Conservation (phyloP, 768 basidiomycete genomes). For the Tricholoma bakamatsutake region DNA sequence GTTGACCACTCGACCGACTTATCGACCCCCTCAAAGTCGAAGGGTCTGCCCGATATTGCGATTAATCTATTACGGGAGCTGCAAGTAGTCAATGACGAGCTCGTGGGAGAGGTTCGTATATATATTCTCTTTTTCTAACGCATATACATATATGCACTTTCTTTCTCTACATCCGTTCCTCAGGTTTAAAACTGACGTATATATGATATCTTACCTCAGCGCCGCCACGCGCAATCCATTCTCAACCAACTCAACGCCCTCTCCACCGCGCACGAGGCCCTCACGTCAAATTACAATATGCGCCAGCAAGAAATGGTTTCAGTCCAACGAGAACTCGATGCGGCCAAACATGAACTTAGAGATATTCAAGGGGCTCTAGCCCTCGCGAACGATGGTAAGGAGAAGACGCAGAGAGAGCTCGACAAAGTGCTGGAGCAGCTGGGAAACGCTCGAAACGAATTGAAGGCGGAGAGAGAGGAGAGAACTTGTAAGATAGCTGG, state of each 20-base stretch:
- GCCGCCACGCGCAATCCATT: conserved; percentile 3
- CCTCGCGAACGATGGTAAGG: not conserved
- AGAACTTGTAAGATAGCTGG: not conserved
- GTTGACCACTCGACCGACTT: not conserved
- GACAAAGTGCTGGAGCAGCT: not conserved
- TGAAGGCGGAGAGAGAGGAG: not conserved
- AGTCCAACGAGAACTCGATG: not conserved
- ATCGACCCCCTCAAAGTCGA: conserved; percentile 1
- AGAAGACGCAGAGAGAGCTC: not conserved
- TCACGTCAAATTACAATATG: conserved; percentile 4
- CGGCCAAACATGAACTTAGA: not conserved
- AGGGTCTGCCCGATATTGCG: conserved; percentile 9
- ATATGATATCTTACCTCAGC: not conserved
- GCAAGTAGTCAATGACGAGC: conserved; percentile 8
- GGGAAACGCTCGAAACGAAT: not conserved
- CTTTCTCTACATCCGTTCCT: not conserved
- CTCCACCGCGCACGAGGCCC: conserved; percentile 5
- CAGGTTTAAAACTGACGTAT: not conserved
- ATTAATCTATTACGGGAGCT: conserved; percentile 11
- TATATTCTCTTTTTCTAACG: not conserved
- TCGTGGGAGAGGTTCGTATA: conserved; percentile 9
- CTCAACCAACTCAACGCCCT: conserved; percentile 9
- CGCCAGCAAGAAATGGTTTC: conserved; percentile 2
- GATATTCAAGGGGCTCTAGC: not conserved
- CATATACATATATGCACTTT: not conserved